phyloP scores from a whole-genome alignment of 228 moss, liverwort and hornwort species.

The Sphagnum fallax region DNA sequence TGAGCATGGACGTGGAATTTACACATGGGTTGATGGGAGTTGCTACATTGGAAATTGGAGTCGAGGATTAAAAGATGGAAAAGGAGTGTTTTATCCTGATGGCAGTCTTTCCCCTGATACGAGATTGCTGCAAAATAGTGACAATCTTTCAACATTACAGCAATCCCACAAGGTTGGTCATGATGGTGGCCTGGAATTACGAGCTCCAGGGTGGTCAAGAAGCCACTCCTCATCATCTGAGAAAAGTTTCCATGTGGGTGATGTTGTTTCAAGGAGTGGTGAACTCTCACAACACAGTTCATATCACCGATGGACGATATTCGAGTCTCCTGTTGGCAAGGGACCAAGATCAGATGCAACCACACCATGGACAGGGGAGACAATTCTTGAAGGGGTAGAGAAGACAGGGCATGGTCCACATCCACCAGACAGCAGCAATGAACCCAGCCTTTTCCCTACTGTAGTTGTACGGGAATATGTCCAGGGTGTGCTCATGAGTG shows the following conservation, averaged over 20 bases:
- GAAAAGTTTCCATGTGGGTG: slow-evolving; percentile 30
- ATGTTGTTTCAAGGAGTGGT: slow-evolving; percentile 31
- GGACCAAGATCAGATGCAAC: slow-evolving; percentile 61
- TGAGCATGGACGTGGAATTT: slow-evolving; percentile 91
- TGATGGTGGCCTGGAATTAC: slow-evolving; percentile 42
- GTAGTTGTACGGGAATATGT: slow-evolving; percentile 95
- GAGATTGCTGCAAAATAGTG: slow-evolving; percentile 29
- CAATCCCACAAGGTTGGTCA: slow-evolving; percentile 4
- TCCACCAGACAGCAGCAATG: slow-evolving; percentile 37
- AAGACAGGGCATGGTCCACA: slow-evolving; percentile 12
- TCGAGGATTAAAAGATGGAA: slow-evolving; percentile 92
- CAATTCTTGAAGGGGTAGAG: slow-evolving; percentile 86
- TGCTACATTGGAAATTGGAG: slow-evolving; percentile 97
- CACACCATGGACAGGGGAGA: slow-evolving; percentile 59
- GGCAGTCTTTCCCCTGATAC: slow-evolving; percentile 57
- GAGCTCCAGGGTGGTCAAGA: slow-evolving; percentile 32
- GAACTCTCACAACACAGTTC: slow-evolving; percentile 33
- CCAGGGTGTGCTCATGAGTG: slow-evolving; percentile 99
- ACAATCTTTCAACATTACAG: slow-evolving; percentile 8
- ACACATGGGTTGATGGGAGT: slow-evolving; percentile 75
- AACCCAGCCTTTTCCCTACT: slow-evolving; percentile 57
- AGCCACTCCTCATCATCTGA: slow-evolving; percentile 80
- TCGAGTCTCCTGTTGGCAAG: slow-evolving; percentile 61
- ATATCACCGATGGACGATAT: slow-evolving; percentile 83
- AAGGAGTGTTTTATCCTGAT: slow-evolving; percentile 88